Evolutionary conservation across 2,329 filamentous ascomycete genomes (phyloP).

Genomic region (Venturiaceae sp.): DNA sequence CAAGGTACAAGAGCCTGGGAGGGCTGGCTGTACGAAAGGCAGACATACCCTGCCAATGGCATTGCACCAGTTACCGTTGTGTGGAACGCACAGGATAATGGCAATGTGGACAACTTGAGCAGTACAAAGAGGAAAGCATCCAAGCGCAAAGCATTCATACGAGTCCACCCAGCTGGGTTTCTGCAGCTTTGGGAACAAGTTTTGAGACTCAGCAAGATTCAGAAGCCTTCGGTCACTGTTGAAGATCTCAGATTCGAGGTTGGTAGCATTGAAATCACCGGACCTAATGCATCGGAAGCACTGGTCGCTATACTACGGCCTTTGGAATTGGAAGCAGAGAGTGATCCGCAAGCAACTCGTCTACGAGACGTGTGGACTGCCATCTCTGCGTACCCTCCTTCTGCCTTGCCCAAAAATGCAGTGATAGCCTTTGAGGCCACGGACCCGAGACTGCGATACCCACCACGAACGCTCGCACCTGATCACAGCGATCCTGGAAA

Average conservation of each 20-base stretch:
- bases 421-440: conserved; percentile 62
- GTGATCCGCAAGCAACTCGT: background rate
- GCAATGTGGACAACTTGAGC: conserved; percentile 16
- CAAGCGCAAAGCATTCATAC: conserved; percentile 53
- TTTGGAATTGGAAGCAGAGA: background rate
- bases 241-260: conserved; percentile 65
- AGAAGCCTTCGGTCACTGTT: conserved; percentile 51
- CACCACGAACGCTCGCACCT: conserved; percentile 46
- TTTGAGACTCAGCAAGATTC: conserved; percentile 45
- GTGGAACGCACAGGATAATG: conserved; percentile 50
- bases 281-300: conserved; percentile 70
- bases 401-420: conserved; percentile 58
- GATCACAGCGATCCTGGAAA: conserved; percentile 11
- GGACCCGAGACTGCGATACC: conserved; percentile 74
- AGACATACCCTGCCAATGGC: conserved; percentile 38
- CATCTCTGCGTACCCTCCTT: conserved; percentile 27
- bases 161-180: conserved; percentile 77
- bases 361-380: background rate
- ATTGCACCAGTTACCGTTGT: conserved; percentile 67
- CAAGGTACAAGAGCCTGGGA: conserved; percentile 47
- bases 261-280: conserved; percentile 60
- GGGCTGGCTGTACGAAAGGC: conserved; percentile 48
- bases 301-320: conserved; percentile 28
- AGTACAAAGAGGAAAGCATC: conserved; percentile 18
- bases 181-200: conserved; percentile 58